Percentiles rank a stretch among this genome's conserved stretches.
Evolutionary conservation across 1,284 basidiomycete genomes (phyloP).

Genomic region (Ganoderma sp.): DNA sequence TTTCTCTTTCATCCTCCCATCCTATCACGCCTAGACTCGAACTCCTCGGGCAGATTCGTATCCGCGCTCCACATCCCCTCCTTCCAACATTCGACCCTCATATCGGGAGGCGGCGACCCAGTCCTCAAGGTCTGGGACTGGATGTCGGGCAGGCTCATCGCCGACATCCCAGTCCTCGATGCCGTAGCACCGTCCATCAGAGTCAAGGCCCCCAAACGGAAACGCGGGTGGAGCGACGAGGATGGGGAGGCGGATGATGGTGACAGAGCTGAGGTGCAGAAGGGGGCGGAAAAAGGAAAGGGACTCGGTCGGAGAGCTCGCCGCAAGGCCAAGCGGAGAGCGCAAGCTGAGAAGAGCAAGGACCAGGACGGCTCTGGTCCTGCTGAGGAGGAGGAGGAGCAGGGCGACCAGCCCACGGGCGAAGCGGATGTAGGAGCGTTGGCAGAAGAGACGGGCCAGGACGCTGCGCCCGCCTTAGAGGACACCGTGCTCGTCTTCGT

Average conservation of each 20-base stretch:
- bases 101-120: conserved; percentile 90
- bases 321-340: conserved; percentile 33
- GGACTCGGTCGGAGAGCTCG: conserved; percentile 21
- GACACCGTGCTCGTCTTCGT: conserved; percentile 51
- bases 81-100: conserved; percentile 55
- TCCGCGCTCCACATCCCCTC: conserved; percentile 77
- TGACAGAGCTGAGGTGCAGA: conserved; percentile 29
- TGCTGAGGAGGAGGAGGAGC: conserved; percentile 24
- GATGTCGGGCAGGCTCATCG: conserved; percentile 61
- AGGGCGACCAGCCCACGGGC: conserved; percentile 31
- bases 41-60: conserved; percentile 65
- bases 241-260: conserved; percentile 45
- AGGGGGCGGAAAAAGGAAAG: conserved; percentile 37
- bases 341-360: conserved; percentile 35
- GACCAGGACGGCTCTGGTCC: conserved; percentile 27
- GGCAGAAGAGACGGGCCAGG: not conserved
- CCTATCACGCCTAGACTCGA: conserved; percentile 8
- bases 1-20: not conserved
- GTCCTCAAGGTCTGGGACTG: conserved; percentile 83
- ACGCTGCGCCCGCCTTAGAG: conserved; percentile 18
- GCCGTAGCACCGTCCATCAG: conserved; percentile 66
- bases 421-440: not conserved
- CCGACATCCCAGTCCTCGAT: conserved; percentile 61
- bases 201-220: conserved; percentile 51
- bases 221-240: conserved; percentile 45